phyloP scores from a whole-genome alignment of 1,284 basidiomycete species.

The Puccinia polysora region DNA sequence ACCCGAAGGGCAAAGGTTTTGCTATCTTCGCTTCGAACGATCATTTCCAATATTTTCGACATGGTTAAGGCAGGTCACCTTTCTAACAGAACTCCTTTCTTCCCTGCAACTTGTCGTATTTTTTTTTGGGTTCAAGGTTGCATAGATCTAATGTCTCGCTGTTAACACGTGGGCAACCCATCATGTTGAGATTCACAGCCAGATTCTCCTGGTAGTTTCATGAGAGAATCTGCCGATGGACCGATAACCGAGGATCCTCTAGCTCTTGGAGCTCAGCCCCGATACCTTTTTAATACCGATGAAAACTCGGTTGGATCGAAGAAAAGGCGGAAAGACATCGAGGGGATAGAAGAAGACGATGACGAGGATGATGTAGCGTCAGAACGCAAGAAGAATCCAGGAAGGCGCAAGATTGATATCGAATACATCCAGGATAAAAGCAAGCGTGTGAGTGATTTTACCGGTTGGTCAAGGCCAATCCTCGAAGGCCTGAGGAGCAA shows the following conservation, averaged over 20 bases:
- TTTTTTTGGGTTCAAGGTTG: not conserved
- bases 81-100: slow-evolving; percentile 17
- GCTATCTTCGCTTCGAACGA: not conserved
- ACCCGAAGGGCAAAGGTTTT: slow-evolving; percentile 18
- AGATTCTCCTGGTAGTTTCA: not conserved
- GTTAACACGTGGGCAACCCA: not conserved
- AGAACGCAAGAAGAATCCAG: slow-evolving; percentile 57
- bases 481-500: not conserved
- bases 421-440: slow-evolving; percentile 99
- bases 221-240: slow-evolving; percentile 15
- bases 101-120: slow-evolving; percentile 11
- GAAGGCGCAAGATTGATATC: slow-evolving; percentile 96
- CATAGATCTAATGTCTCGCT: slow-evolving; percentile 24
- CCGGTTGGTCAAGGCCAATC: not conserved
- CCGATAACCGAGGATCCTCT: not conserved
- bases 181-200: slow-evolving; percentile 29
- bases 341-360: slow-evolving; percentile 41
- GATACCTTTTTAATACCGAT: slow-evolving; percentile 20
- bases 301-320: slow-evolving; percentile 18
- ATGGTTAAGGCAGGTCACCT: slow-evolving; percentile 40
- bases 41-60: slow-evolving; percentile 22
- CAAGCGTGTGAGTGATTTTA: slow-evolving; percentile 58
- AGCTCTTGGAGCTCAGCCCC: not conserved
- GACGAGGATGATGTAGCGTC: slow-evolving; percentile 46
- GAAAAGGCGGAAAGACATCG: slow-evolving; percentile 18